Percentiles rank a stretch among this genome's conserved stretches.
Conservation (phyloP, 306 rosid genomes). For the Vigna hirtella region DNA sequence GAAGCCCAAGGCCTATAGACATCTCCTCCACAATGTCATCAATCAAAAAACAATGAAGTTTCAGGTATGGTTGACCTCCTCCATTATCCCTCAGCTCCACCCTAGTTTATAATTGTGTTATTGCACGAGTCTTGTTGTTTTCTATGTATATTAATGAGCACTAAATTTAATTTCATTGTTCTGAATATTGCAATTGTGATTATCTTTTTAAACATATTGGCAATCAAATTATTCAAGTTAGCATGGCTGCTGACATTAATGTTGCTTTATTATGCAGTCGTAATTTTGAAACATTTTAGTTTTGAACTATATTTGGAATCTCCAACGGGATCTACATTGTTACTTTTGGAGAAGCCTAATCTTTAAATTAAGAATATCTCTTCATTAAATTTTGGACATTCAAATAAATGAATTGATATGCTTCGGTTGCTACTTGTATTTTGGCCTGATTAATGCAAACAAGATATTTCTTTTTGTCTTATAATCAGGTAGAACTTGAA, state of each 20-base stretch:
- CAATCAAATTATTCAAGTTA: slow-evolving; percentile 12
- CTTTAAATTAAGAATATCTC: slow-evolving; percentile 14
- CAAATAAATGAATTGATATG: slow-evolving; percentile 13
- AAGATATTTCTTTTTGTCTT: slow-evolving; percentile 18
- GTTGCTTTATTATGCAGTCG: slow-evolving; percentile 8
- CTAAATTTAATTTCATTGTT: neutral
- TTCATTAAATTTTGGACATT: slow-evolving; percentile 17
- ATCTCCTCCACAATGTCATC: slow-evolving; percentile 76
- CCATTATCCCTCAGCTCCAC: neutral
- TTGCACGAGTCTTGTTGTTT: slow-evolving; percentile 22
- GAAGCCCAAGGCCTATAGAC: slow-evolving; percentile 84
- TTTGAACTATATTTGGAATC: slow-evolving; percentile 27
- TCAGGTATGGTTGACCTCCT: slow-evolving; percentile 58
- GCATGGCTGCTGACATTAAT: neutral
- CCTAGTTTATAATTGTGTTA: neutral
- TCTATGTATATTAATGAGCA: neutral
- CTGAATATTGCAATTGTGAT: neutral
- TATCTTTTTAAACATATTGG: neutral
- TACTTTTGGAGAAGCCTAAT: neutral
- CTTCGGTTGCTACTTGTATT: neutral
- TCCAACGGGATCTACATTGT: neutral
- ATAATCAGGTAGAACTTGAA: neutral
- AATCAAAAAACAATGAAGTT: slow-evolving; percentile 53
- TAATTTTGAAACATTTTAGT: slow-evolving; percentile 9
- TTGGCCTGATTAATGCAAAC: slow-evolving; percentile 9